Conservation (phyloP, 176 grass and related monocot genomes). For the Carex parvula region DNA sequence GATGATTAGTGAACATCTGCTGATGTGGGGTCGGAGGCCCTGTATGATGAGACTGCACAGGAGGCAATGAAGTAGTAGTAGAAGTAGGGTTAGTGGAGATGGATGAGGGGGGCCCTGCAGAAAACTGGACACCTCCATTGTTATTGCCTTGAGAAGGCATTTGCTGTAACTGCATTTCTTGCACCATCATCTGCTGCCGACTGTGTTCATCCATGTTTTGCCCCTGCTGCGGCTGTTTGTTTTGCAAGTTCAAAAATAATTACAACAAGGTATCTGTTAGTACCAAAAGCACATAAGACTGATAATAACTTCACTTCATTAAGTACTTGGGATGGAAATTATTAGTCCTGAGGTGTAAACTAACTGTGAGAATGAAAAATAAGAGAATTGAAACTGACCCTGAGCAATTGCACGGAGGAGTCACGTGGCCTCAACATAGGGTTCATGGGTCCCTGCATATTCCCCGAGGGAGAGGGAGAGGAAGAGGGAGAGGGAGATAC, state of each 20-base stretch:
- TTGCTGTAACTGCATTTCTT: conserved; percentile 73
- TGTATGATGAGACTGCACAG: conserved; percentile 49
- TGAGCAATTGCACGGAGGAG: conserved; percentile 55
- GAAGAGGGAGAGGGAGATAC: conserved; percentile 37
- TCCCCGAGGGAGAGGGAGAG: too few species aligned
- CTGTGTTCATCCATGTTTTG: conserved; percentile 68
- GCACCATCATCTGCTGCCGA: conserved; percentile 73
- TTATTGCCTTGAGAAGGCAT: conserved; percentile 14
- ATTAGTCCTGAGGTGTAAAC: neutral
- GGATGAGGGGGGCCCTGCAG: conserved; percentile 45
- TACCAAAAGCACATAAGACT: neutral
- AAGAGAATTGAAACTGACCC: conserved; percentile 43
- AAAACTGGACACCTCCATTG: conserved; percentile 34
- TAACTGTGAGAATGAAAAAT: conserved; percentile 18
- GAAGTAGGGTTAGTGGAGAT: conserved; percentile 50
- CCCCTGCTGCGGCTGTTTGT: conserved; percentile 73
- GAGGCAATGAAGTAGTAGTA: conserved; percentile 67
- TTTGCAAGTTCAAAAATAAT: conserved; percentile 31
- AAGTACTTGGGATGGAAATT: neutral
- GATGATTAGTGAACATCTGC: conserved; percentile 57
- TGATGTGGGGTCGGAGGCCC: conserved; percentile 64
- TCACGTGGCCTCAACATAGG: conserved; percentile 63
- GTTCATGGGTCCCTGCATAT: conserved; percentile 53
- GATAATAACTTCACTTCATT: neutral
- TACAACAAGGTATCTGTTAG: conserved; percentile 19